A percentile compares a stretch with the other conserved stretches of the same genome.
Evolutionary conservation across 2,329 filamentous ascomycete species (phyloP).

Genomic region (Aspergillus persii): DNA sequence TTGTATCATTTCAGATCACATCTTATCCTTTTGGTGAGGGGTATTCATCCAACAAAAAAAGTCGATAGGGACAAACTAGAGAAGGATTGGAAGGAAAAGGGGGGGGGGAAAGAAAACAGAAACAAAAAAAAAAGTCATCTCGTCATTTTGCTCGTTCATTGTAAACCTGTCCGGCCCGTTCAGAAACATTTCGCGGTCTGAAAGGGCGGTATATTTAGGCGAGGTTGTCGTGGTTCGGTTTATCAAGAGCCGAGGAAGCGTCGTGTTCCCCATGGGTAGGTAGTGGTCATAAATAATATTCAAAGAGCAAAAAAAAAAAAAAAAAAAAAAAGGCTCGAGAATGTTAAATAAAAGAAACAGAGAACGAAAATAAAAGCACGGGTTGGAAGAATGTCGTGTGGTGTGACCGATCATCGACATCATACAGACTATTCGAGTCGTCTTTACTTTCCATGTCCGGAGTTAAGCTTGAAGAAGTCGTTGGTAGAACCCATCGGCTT

Average conservation of each 20-base stretch:
- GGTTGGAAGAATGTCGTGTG: neutral
- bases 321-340: neutral
- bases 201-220: slow-evolving; percentile 3
- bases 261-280: neutral
- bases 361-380: neutral
- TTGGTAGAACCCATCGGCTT: slow-evolving; percentile 14
- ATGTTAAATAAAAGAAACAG: neutral
- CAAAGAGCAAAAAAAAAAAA: neutral
- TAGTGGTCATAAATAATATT: neutral
- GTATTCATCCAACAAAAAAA: slow-evolving; percentile 6
- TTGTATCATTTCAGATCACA: slow-evolving; percentile 5
- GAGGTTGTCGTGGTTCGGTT: neutral
- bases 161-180: neutral
- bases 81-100: neutral
- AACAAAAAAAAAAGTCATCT: neutral
- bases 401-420: neutral
- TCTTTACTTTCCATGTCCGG: slow-evolving; percentile 4
- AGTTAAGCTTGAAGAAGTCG: slow-evolving; percentile 13
- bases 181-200: neutral
- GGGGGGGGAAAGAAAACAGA: no score
- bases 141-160: neutral
- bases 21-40: neutral
- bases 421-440: neutral
- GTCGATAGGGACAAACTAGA: neutral
- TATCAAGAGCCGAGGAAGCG: neutral